Conservation (phyloP, 202 grass and related monocot species). For the Hordeum pubiflorum region DNA sequence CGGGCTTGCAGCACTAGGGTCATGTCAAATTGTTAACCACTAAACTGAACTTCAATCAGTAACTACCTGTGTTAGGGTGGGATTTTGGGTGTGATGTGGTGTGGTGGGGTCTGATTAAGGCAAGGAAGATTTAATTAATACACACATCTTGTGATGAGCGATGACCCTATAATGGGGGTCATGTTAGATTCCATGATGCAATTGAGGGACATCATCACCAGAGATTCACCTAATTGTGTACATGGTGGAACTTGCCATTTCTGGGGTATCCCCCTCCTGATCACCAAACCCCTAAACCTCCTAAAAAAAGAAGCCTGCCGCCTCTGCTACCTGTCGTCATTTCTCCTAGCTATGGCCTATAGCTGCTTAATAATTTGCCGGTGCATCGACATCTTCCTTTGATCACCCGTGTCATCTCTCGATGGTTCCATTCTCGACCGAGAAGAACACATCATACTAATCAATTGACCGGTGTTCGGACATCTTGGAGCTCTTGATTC, state of each 20-base stretch:
- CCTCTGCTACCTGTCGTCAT: conserved; percentile 4
- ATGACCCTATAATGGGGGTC: conserved; percentile 44
- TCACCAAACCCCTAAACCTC: conserved; percentile 31
- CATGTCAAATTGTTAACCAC: background rate
- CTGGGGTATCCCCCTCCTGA: conserved; percentile 35
- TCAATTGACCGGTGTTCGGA: background rate
- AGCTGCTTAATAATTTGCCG: conserved; percentile 7
- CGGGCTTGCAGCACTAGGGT: conserved; percentile 5
- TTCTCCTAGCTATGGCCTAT: background rate
- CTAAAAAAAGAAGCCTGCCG: conserved; percentile 29
- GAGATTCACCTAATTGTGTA: conserved; percentile 44
- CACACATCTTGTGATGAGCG: background rate
- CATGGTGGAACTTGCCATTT: conserved; percentile 52
- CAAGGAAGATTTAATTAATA: conserved; percentile 37
- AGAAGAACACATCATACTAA: background rate
- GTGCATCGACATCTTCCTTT: background rate
- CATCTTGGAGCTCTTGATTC: background rate
- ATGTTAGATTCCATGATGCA: conserved; percentile 62
- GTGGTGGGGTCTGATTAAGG: conserved; percentile 13
- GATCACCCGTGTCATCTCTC: background rate
- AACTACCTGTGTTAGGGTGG: background rate
- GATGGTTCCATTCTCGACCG: background rate
- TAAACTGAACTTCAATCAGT: conserved; percentile 4
- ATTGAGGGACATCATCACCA: conserved; percentile 46
- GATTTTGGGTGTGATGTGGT: background rate